Evolutionary conservation across 116 monocot species (phyloP).

Genomic region (Papilionanthe hybrid): DNA sequence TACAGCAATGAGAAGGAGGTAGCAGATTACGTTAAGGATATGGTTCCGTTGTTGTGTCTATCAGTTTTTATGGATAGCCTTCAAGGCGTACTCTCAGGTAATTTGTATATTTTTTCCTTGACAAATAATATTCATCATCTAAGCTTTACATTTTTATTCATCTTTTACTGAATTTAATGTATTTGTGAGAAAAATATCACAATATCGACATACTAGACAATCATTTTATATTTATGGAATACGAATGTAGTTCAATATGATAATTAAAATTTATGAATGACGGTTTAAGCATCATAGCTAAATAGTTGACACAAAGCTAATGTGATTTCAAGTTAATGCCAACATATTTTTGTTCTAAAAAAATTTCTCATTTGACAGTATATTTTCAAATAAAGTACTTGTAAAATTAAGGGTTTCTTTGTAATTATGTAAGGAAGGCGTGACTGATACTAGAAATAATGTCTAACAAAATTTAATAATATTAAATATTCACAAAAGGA

Average conservation of each 20-base stretch:
- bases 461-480: background rate
- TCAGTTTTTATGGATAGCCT: slow-evolving; percentile 37
- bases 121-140: background rate
- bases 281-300: too few relatives aligned
- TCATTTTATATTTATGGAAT: too few relatives aligned
- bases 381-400: too few relatives aligned
- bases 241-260: too few relatives aligned
- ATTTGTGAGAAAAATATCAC: background rate
- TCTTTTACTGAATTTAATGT: background rate
- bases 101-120: background rate
- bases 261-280: too few relatives aligned
- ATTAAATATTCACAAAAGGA: background rate
- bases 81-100: slow-evolving; percentile 65
- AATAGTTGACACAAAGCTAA: too few relatives aligned
- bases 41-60: slow-evolving; percentile 45
- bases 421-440: background rate
- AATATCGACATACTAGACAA: too few relatives aligned
- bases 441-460: background rate
- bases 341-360: too few relatives aligned
- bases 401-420: too few relatives aligned
- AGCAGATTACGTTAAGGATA: slow-evolving; percentile 29
- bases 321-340: too few relatives aligned
- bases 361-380: too few relatives aligned
- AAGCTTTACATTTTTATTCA: background rate
- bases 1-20: slow-evolving; percentile 60